Percentiles rank a stretch among this genome's conserved stretches.
Evolutionary conservation across 2,329 filamentous ascomycete genomes (phyloP).

Genomic region (Alternaria consortialis): DNA sequence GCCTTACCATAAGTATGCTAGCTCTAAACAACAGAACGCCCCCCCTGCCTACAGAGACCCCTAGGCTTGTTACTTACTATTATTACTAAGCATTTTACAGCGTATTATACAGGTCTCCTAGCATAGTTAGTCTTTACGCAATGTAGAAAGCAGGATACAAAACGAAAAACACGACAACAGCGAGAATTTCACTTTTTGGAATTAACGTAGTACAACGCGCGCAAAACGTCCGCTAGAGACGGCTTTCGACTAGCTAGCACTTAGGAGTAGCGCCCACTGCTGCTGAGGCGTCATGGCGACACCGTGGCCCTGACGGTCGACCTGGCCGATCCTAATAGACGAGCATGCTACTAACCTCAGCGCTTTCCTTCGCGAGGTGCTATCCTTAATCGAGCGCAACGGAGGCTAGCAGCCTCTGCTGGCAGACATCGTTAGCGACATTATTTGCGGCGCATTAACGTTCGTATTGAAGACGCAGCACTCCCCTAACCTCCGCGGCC

Average conservation of each 20-base stretch:
- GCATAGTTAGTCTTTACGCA: no score
- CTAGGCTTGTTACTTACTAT: neutral
- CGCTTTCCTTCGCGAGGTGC: constrained; percentile 5
- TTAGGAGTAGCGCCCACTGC: constrained; percentile 19
- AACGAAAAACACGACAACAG: no score
- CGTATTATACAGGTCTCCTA: no score
- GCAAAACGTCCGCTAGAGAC: constrained; percentile 7
- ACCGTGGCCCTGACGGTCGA: constrained; percentile 3
- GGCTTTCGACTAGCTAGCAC: constrained; percentile 5
- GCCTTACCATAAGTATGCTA: neutral
- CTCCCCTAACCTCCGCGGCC: constrained; percentile 23
- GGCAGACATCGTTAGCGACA: constrained; percentile 19
- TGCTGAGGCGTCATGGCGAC: constrained; percentile 15
- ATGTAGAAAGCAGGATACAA: no score
- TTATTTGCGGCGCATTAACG: constrained; percentile 21
- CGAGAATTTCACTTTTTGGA: constrained; percentile 26
- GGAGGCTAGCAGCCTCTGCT: constrained; percentile 16
- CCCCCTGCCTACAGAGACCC: neutral
- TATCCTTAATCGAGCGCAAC: neutral
- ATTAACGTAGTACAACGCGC: constrained; percentile 18
- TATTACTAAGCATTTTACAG: neutral
- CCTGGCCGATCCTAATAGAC: constrained; percentile 10
- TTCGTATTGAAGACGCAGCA: constrained; percentile 29
- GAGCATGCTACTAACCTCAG: constrained; percentile 25
- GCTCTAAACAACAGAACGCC: neutral